phyloP scores from a whole-genome alignment of 257 asterid genomes.

The Verbascum thapsus region DNA sequence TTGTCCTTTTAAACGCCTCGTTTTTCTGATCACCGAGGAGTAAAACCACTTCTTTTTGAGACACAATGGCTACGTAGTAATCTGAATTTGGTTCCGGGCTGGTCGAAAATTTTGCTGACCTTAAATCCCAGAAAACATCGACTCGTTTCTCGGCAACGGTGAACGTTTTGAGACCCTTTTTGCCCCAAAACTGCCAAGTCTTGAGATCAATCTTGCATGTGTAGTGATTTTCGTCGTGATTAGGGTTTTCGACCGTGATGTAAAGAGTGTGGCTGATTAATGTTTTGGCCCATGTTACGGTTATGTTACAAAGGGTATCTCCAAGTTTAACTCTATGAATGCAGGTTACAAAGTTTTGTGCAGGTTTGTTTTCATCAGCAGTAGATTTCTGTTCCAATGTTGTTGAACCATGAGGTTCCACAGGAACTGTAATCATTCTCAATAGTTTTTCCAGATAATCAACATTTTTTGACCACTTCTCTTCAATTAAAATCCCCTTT shows the following conservation, averaged over 20 bases:
- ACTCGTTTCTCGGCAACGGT: constrained; percentile 52
- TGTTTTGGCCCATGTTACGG: constrained; percentile 73
- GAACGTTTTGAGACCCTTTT: constrained; percentile 72
- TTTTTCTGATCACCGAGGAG: constrained; percentile 70
- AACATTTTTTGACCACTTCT: constrained; percentile 33
- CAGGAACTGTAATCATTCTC: constrained; percentile 34
- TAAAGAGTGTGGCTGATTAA: constrained; percentile 61
- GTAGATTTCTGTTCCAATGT: constrained; percentile 25
- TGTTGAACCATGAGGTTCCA: constrained; percentile 32
- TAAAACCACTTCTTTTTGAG: constrained; percentile 53
- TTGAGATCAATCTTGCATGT: constrained; percentile 86
- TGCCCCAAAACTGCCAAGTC: constrained; percentile 96
- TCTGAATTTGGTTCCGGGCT: constrained; percentile 72
- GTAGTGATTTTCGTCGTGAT: constrained; percentile 46
- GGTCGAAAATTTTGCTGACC: constrained; percentile 55
- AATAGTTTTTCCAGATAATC: constrained; percentile 18
- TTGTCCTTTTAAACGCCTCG: constrained; percentile 70
- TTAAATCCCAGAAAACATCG: constrained; percentile 81
- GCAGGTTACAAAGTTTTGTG: constrained; percentile 65
- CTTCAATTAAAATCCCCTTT: constrained; percentile 6
- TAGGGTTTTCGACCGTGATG: constrained; percentile 53
- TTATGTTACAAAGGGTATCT: constrained; percentile 39
- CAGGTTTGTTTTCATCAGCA: constrained; percentile 39
- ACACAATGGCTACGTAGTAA: constrained; percentile 73
- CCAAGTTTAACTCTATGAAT: constrained; percentile 51